Evolutionary conservation across 805 yeast genomes (phyloP).

Genomic region (Kluyveromyces aestuarii): DNA sequence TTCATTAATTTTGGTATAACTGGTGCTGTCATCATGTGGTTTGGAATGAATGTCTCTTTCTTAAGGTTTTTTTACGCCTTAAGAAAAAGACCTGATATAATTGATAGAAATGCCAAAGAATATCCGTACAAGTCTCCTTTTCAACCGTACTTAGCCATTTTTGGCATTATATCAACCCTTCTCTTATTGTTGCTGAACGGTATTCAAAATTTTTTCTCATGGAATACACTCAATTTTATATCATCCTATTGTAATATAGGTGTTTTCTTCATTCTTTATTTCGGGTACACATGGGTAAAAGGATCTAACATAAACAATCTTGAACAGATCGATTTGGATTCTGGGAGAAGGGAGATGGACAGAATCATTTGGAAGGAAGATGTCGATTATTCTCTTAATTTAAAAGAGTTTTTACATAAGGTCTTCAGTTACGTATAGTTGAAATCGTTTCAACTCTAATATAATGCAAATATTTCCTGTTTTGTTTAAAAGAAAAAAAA

Average conservation of each 20-base stretch:
- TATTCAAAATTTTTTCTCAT: constrained; percentile 46
- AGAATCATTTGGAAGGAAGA: constrained; percentile 74
- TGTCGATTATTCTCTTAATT: constrained; percentile 22
- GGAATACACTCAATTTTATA: constrained; percentile 52
- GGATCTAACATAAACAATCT: constrained; percentile 54
- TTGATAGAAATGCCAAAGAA: constrained; percentile 46
- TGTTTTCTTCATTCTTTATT: constrained; percentile 39
- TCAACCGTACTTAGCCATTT: constrained; percentile 56
- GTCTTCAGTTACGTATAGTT: constrained; percentile 9
- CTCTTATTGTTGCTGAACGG: constrained; percentile 47
- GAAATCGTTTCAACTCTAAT: neutral
- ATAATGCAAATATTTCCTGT: neutral
- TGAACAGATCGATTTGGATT: constrained; percentile 66
- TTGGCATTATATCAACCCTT: constrained; percentile 45
- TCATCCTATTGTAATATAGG: constrained; percentile 51
- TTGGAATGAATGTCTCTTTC: constrained; percentile 55
- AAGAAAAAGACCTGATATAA: constrained; percentile 50
- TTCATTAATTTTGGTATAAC: constrained; percentile 58
- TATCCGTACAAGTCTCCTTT: constrained; percentile 60
- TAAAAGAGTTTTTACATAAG: constrained; percentile 10
- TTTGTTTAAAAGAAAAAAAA: too few species aligned
- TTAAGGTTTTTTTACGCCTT: constrained; percentile 54
- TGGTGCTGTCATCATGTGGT: constrained; percentile 69
- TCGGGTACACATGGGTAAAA: constrained; percentile 44
- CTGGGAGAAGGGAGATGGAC: constrained; percentile 75